Conservation (phyloP, 2,329 filamentous ascomycete genomes). For the Botrytis porri region DNA sequence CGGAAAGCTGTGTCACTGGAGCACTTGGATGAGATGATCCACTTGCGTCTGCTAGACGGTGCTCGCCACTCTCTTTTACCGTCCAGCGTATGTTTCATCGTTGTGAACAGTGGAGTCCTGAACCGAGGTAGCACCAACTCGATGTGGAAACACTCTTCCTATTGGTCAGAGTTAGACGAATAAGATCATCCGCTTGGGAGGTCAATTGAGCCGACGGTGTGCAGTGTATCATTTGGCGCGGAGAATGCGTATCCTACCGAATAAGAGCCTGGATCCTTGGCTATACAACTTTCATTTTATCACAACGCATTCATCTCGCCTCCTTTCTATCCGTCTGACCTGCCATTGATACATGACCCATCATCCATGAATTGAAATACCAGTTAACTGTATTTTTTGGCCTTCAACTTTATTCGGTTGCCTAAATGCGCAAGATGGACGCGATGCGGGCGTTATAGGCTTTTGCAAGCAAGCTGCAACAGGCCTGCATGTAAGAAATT, state of each 20-base stretch:
- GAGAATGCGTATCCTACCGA: background rate
- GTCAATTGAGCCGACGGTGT: background rate
- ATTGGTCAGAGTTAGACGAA: slow-evolving; percentile 1
- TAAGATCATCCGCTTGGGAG: background rate
- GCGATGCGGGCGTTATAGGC: background rate
- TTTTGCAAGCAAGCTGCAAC: background rate
- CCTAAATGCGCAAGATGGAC: slow-evolving; percentile 6
- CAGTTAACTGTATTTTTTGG: background rate
- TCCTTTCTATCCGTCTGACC: background rate
- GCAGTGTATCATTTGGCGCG: slow-evolving; percentile 13
- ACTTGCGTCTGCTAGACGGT: slow-evolving; percentile 14
- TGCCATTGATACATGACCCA: background rate
- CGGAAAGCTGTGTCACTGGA: slow-evolving; percentile 1
- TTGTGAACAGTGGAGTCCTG: slow-evolving; percentile 11
- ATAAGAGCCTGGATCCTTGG: background rate
- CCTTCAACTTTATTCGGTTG: background rate
- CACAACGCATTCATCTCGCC: background rate
- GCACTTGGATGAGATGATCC: slow-evolving; percentile 2
- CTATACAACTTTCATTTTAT: background rate
- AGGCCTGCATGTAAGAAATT: slow-evolving; percentile 13
- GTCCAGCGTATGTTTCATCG: slow-evolving; percentile 20
- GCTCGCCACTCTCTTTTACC: background rate
- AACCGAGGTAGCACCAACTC: slow-evolving; percentile 3
- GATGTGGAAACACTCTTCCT: slow-evolving; percentile 2
- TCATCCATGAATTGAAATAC: background rate